Percentiles rank a stretch among this genome's conserved stretches.
These are phyloP conservation scores for Aspergillus texensis DNA, from an alignment of 2,329 filamentous ascomycete species.

Conservation along the genomic window DNA sequence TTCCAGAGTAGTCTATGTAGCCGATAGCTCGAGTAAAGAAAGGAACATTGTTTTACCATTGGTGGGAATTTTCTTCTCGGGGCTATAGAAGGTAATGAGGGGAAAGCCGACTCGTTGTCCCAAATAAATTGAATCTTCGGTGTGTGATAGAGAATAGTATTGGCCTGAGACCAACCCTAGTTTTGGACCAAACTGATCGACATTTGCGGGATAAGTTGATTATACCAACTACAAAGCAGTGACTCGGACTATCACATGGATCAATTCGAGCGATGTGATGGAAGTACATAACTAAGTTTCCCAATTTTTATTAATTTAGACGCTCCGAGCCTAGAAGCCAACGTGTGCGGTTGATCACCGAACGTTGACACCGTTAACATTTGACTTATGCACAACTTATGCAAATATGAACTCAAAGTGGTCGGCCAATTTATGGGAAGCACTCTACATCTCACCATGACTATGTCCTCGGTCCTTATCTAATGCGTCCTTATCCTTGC, in stretches of 20 bases:
- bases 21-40: not conserved
- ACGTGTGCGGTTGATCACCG: not conserved
- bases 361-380: not conserved
- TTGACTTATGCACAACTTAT: not conserved
- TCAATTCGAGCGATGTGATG: not conserved
- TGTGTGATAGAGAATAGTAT: not conserved
- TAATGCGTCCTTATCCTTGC: not conserved
- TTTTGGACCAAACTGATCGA: not conserved
- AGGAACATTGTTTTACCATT: not conserved
- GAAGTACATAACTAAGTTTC: not conserved
- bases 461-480: not conserved
- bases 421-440: not conserved
- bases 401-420: not conserved
- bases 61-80: not conserved
- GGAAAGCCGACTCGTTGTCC: not conserved
- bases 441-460: not conserved
- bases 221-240: not conserved
- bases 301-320: not conserved
- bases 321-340: not conserved
- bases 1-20: not conserved
- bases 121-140: not conserved
- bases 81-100: not conserved
- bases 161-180: not conserved
- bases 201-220: not conserved
- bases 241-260: not conserved